Evolutionary conservation across 768 basidiomycete species (phyloP), one percentile per base, ranked within the genome.

Genomic region (Tricholoma furcatifolium): DNA sequence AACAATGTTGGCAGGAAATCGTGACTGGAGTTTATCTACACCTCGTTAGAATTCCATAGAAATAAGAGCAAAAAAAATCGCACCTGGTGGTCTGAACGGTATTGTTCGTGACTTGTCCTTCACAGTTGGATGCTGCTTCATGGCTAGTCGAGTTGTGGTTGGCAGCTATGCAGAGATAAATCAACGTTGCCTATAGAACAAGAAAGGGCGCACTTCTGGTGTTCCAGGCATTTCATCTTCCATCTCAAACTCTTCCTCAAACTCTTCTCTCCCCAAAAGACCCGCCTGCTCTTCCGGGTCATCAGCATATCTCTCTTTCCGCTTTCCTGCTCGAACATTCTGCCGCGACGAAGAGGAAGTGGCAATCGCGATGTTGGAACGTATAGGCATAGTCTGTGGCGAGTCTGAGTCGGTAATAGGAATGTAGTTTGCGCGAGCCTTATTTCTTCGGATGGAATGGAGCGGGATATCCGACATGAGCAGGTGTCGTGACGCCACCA

Each of bases 1-100:
- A 51, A 97, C 91, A 43, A 88, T 86, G 70, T 99, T 99, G 27
- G 94, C 80, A 15, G 96, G 87, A 58, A 82, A 92, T 58, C 75
- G 76, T 30, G 76, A 78, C 60, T 85, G 88, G 11, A 85, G 61
- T 69, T 89, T 92, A 15, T 88, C 90, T 89, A 67, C 12, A 15
- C 6, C 9, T 21, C 1, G 20, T 54, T 24, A 49, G 47, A 31
- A 9, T 14, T 2, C 47, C 34, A 27, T 11, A 24, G 39, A 17
- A 32, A 18, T 20, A 27, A 20, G 27, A 30, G 21, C 30, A 30
- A 45, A 4, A 40, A 5, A 38, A 21, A 35, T 55, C 72, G 15
- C 56, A 85, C 89, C 85, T 73, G 81, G 75, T 4, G 90, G 88
- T 57, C 81, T 75, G 63, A 93, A 91, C 5, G 89, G 86, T 55